Evolutionary conservation across 2,329 filamentous ascomycete genomes (phyloP), one percentile per base, ranked within the genome.

Genomic region (Aureobasidium sp.): DNA sequence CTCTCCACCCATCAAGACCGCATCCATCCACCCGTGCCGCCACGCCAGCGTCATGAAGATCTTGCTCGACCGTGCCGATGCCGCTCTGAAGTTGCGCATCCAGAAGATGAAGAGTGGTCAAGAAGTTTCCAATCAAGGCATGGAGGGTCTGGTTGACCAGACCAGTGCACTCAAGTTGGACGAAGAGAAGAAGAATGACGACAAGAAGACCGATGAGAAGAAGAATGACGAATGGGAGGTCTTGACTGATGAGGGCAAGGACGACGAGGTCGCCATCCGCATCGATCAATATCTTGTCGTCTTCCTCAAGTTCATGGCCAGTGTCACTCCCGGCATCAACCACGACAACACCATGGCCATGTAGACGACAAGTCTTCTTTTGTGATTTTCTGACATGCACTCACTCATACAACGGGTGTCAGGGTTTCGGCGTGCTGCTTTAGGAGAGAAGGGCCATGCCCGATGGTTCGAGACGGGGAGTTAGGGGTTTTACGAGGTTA

Each of bases 1-100:
- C 72, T 88, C 90, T 65, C 87, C 89, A 70, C 87, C 86, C 67
- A 85, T 96, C 71, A 96, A 96, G 79, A 99, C 96, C 84, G 94
- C 93, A 35, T 94, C 88, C 33, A 89, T 99, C 15, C 94, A 99
- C 71, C 94, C 94, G 3, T 99, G 94, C 83, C 95, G 94, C 73
- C 94, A 99, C 72, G 94, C 94, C 10, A 88, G 88, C 29, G 94
- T 99, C 67, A 99, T 99, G 94, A 99, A 97, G 77, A 90, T 90
- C 23, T 84, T 99, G 4, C 86, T 99, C 40, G 94, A 97, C 74
- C 90, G 94, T 37, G 94, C 94, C 49, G 93, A 99, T 71, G 90
- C 90, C 23, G 93, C 93, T 0, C 81, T 97, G 58, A 95, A 96
- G 73, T 83, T 95, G 58, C 86, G 93, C 23, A 82, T 90, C 46